These are phyloP conservation scores for Globisporangium acanthophoron DNA, from an alignment of 352 stramenopile species.

Conservation along the genomic window DNA sequence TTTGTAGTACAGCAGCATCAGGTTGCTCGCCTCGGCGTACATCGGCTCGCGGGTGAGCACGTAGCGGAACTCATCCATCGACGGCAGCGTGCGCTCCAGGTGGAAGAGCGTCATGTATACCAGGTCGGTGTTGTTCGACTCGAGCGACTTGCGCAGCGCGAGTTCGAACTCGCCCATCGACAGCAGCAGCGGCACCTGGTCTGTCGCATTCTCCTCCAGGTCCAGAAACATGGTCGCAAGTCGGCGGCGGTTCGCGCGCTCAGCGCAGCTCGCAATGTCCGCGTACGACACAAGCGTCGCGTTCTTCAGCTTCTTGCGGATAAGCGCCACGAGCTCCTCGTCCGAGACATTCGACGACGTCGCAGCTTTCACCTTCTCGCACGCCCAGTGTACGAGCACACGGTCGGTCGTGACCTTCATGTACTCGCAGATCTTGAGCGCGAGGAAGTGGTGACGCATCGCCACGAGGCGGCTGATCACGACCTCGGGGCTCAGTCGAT, in stretches of 20 bases:
- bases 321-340: conserved; percentile 76
- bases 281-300: conserved; percentile 77
- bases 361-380: conserved; percentile 80
- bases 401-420: conserved; percentile 83
- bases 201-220: conserved; percentile 78
- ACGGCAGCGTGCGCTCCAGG: conserved; percentile 71
- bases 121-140: conserved; percentile 87
- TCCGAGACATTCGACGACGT: conserved; percentile 46
- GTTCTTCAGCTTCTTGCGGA: conserved; percentile 82
- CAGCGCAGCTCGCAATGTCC: conserved; percentile 78
- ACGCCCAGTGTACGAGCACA: conserved; percentile 89
- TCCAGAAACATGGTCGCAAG: conserved; percentile 90
- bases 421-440: conserved; percentile 90
- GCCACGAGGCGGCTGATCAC: conserved; percentile 81
- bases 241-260: conserved; percentile 71
- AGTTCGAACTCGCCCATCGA: conserved; percentile 90
- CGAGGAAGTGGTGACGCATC: conserved; percentile 84
- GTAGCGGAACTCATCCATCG: conserved; percentile 77
- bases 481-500: conserved; percentile 78
- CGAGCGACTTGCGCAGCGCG: conserved; percentile 83
- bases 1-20: conserved; percentile 79
- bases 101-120: conserved; percentile 89
- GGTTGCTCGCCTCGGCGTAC: conserved; percentile 66
- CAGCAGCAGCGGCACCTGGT: conserved; percentile 86
- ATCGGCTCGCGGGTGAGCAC: conserved; percentile 66